phyloP scores from a whole-genome alignment of 345 rosid genomes.

The Camelina neglecta region DNA sequence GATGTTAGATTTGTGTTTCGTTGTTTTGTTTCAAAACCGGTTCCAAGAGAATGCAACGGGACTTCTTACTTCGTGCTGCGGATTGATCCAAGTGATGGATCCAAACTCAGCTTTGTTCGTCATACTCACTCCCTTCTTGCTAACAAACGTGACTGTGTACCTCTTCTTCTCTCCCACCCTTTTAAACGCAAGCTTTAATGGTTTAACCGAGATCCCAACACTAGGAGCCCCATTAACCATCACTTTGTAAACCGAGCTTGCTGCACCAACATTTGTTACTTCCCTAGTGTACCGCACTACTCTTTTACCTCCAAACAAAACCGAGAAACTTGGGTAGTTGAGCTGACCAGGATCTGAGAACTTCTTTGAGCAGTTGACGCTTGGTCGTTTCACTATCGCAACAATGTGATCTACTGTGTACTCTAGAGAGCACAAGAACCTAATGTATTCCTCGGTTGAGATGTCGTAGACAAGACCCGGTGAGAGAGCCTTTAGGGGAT shows the following conservation, averaged over 20 bases:
- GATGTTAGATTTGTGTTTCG: conserved; percentile 25
- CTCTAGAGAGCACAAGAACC: conserved; percentile 79
- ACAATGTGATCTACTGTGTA: conserved; percentile 65
- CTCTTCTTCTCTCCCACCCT: conserved; percentile 72
- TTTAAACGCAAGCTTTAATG: conserved; percentile 56
- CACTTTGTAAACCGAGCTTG: conserved; percentile 60
- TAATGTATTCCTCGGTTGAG: conserved; percentile 64
- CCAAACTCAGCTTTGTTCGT: conserved; percentile 60
- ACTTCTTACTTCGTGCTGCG: conserved; percentile 70
- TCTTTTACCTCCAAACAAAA: conserved; percentile 64
- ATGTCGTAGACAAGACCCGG: conserved; percentile 89
- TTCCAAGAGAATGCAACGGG: conserved; percentile 84
- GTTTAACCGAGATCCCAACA: conserved; percentile 65
- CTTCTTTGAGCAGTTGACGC: conserved; percentile 59
- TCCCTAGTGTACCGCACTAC: conserved; percentile 76
- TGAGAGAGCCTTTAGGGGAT: conserved; percentile 74
- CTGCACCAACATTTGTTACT: conserved; percentile 80
- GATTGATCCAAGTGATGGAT: conserved; percentile 73
- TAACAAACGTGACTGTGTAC: conserved; percentile 73
- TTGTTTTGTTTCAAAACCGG: conserved; percentile 35
- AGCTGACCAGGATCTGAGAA: conserved; percentile 76
- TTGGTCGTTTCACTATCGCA: conserved; percentile 69
- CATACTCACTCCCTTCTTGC: conserved; percentile 53
- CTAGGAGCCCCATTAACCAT: conserved; percentile 52
- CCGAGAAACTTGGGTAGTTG: conserved; percentile 91